Percentiles rank a stretch among this genome's conserved stretches.
Evolutionary conservation across 176 grass and related monocot genomes (phyloP).

Genomic region (Hordeum marinum): DNA sequence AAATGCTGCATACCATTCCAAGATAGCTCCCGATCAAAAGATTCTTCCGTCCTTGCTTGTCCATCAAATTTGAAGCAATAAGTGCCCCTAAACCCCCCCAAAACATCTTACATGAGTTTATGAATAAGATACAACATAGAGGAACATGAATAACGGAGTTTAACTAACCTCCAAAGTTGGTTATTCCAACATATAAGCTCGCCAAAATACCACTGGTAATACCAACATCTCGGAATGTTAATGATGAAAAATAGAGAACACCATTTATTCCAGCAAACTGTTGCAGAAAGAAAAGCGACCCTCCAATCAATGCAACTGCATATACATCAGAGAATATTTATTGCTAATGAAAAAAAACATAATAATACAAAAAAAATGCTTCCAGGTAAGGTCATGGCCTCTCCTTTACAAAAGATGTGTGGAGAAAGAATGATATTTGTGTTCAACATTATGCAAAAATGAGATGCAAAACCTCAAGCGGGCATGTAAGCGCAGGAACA

Average conservation of each 20-base stretch:
- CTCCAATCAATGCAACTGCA: conserved; percentile 97
- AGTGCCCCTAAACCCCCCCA: conserved; percentile 53
- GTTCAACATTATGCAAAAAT: background rate
- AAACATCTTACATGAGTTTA: conserved; percentile 32
- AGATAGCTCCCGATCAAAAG: conserved; percentile 96
- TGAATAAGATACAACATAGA: conserved; percentile 5
- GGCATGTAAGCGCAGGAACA: background rate
- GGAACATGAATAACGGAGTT: conserved; percentile 11
- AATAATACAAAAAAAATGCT: conserved; percentile 25
- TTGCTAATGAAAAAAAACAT: conserved; percentile 25
- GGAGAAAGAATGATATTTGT: background rate
- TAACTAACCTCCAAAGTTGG: conserved; percentile 81
- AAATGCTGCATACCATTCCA: conserved; percentile 67
- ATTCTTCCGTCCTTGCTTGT: conserved; percentile 89
- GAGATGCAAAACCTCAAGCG: background rate
- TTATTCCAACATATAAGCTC: conserved; percentile 93
- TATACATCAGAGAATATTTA: conserved; percentile 23
- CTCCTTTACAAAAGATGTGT: conserved; percentile 4
- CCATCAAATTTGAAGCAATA: conserved; percentile 89
- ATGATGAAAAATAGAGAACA: conserved; percentile 98
- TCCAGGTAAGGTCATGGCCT: background rate
- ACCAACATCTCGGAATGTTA: conserved; percentile 97
- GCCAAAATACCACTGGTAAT: conserved; percentile 80
- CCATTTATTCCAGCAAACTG: conserved; percentile 99
- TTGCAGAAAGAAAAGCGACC: conserved; percentile 95